Evolutionary conservation across 805 yeast species (phyloP).

Genomic region (Metschnikowia continentalis): DNA sequence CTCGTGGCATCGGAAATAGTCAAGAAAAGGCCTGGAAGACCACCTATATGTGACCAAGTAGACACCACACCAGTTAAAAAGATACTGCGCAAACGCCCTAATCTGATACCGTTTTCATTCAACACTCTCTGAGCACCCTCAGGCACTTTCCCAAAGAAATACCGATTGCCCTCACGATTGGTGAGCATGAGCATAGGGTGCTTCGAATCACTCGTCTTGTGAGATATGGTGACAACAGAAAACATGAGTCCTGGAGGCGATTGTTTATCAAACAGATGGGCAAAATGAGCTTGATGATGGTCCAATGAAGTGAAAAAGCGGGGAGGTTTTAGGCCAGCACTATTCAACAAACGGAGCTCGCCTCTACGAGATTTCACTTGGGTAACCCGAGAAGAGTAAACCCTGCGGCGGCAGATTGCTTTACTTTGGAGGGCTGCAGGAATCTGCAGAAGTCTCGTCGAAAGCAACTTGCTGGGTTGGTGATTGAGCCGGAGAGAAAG

Average conservation of each 20-base stretch:
- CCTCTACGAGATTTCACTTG: background rate
- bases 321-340: slow-evolving; percentile 6
- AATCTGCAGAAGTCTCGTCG: slow-evolving; percentile 3
- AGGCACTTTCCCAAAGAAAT: slow-evolving; percentile 72
- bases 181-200: slow-evolving; percentile 55
- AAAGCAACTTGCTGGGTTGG: slow-evolving; percentile 3
- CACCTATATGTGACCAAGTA: slow-evolving; percentile 80
- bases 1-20: slow-evolving; percentile 78
- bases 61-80: slow-evolving; percentile 72
- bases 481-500: background rate
- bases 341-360: background rate
- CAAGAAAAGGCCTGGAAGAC: slow-evolving; percentile 83
- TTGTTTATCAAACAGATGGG: slow-evolving; percentile 4
- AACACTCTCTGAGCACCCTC: slow-evolving; percentile 84
- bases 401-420: background rate
- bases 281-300: slow-evolving; percentile 7
- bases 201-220: slow-evolving; percentile 49
- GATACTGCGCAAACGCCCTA: slow-evolving; percentile 57
- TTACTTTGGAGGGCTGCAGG: slow-evolving; percentile 3
- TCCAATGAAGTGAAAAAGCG: slow-evolving; percentile 10
- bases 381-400: background rate
- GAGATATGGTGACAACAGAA: slow-evolving; percentile 49
- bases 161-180: slow-evolving; percentile 48
- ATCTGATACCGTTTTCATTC: slow-evolving; percentile 53
- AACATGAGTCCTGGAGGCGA: slow-evolving; percentile 34